phyloP scores from a whole-genome alignment of 1,284 basidiomycete genomes.

The Ganoderma lingzhi region DNA sequence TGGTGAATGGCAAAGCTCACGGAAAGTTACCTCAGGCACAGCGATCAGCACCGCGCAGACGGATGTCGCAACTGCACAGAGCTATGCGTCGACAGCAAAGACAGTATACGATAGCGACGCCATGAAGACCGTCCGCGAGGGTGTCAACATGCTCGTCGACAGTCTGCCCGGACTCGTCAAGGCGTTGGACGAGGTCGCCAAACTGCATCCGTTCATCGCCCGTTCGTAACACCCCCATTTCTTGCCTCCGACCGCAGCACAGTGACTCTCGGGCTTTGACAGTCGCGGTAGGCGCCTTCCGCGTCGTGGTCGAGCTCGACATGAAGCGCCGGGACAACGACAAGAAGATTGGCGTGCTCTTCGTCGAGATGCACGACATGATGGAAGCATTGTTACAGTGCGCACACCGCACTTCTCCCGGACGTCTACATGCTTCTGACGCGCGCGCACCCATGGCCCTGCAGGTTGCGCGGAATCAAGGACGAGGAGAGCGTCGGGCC shows the following conservation, averaged over 20 bases:
- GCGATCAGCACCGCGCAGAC: conserved; percentile 6
- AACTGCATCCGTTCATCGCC: conserved; percentile 41
- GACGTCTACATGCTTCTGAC: not conserved
- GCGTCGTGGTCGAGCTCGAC: conserved; percentile 50
- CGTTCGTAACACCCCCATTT: conserved; percentile 20
- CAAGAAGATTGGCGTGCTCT: conserved; percentile 49
- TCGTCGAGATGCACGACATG: conserved; percentile 54
- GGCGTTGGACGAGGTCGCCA: conserved; percentile 38
- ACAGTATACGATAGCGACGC: conserved; percentile 16
- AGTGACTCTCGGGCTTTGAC: not conserved
- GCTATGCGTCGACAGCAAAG: conserved; percentile 15
- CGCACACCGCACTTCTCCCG: conserved; percentile 24
- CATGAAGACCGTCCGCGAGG: conserved; percentile 21
- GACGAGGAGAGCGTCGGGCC: conserved; percentile 32
- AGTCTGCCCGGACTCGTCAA: conserved; percentile 37
- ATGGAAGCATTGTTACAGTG: conserved; percentile 52
- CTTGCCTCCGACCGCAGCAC: not conserved
- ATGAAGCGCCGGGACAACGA: conserved; percentile 52
- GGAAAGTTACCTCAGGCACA: conserved; percentile 4
- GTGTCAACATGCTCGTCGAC: conserved; percentile 36
- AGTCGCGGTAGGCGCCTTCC: conserved; percentile 56
- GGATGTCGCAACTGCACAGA: conserved; percentile 13
- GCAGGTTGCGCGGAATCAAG: conserved; percentile 25
- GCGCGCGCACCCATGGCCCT: too few relatives aligned
- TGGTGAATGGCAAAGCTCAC: not conserved